Conservation (phyloP, 2,329 filamentous ascomycete genomes). For the Fusarium sp. region DNA sequence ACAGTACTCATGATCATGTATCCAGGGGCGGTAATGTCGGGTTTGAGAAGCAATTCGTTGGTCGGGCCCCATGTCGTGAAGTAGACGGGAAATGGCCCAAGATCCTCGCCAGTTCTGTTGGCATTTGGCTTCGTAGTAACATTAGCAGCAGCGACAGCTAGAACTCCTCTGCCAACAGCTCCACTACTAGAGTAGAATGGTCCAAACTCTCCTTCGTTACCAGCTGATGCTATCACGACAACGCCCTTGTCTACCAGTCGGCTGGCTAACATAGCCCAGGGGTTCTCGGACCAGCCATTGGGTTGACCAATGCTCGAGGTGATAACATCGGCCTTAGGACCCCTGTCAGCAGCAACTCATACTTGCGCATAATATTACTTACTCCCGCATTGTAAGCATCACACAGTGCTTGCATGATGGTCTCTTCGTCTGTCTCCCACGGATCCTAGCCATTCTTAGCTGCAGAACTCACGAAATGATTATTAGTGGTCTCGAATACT, state of each 20-base stretch:
- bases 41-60: conserved; percentile 61
- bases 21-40: conserved; percentile 60
- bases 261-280: conserved; percentile 54
- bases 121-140: conserved; percentile 54
- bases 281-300: conserved; percentile 53
- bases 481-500: background rate
- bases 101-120: conserved; percentile 39
- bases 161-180: conserved; percentile 46
- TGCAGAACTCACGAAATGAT: background rate
- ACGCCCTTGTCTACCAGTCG: conserved; percentile 56
- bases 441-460: conserved; percentile 31
- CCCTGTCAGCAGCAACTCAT: background rate
- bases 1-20: conserved; percentile 61
- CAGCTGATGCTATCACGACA: conserved; percentile 60
- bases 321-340: conserved; percentile 53
- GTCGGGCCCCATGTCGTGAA: conserved; percentile 63
- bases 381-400: conserved; percentile 50
- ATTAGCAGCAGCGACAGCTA: conserved; percentile 51
- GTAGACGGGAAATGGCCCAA: conserved; percentile 50
- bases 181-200: conserved; percentile 55
- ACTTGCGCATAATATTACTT: background rate
- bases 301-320: conserved; percentile 52
- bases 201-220: conserved; percentile 60
- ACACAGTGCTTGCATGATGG: conserved; percentile 50
- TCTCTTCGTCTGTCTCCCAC: conserved; percentile 47